Evolutionary conservation across 176 grass and related monocot genomes (phyloP).

Genomic region (Sorghum bicolor): DNA sequence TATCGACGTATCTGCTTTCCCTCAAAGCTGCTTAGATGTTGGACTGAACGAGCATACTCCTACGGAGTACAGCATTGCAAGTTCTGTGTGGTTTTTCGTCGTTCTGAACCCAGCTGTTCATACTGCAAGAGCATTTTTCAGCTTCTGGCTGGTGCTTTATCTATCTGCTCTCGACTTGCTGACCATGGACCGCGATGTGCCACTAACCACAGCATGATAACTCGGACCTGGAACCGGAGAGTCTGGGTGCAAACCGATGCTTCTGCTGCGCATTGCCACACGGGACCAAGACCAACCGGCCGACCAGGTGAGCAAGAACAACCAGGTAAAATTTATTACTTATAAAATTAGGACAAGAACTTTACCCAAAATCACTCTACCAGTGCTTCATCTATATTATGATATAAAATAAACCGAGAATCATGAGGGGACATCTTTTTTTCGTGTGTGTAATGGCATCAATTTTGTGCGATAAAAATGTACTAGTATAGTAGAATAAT

Average conservation of each 20-base stretch:
- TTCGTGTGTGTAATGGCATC: neutral
- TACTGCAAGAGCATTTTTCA: slow-evolving; percentile 10
- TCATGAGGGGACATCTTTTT: neutral
- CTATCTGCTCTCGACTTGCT: neutral
- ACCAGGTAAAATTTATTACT: neutral
- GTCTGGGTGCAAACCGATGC: neutral
- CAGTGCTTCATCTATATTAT: neutral
- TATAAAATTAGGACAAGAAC: neutral
- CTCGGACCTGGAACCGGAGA: neutral
- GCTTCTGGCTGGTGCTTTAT: neutral
- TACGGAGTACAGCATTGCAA: neutral
- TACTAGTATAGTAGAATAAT: neutral
- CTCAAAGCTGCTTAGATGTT: slow-evolving; percentile 32
- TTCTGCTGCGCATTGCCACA: neutral
- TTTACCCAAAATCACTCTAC: neutral
- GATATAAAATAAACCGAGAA: neutral
- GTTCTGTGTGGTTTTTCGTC: neutral
- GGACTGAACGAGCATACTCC: neutral
- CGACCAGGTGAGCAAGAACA: neutral
- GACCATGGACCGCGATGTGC: slow-evolving; percentile 12
- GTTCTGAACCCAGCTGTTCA: neutral
- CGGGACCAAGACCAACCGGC: neutral
- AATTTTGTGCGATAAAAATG: neutral
- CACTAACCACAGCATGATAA: neutral
- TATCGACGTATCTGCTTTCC: too few species aligned